Percentiles rank a stretch among this genome's conserved stretches.
These are phyloP conservation scores for Solanum hybrid DNA, from an alignment of 305 asterid genomes.

Conservation along the genomic window DNA sequence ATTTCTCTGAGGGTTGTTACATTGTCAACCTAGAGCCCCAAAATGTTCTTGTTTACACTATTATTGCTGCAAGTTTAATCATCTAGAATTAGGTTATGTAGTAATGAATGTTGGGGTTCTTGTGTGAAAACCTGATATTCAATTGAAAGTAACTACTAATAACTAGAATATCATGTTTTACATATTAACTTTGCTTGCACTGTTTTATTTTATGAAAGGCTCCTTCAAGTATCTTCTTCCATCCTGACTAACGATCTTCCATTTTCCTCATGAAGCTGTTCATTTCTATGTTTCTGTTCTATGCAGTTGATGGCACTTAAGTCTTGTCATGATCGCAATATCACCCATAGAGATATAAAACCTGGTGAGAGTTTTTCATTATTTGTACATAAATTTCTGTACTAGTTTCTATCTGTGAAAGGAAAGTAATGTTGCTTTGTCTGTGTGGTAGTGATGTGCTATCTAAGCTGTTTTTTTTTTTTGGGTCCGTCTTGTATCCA, in stretches of 20 bases:
- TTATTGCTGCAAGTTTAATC: neutral
- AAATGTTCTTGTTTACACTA: neutral
- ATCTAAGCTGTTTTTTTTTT: constrained; percentile 11
- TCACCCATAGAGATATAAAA: constrained; percentile 95
- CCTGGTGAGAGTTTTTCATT: constrained; percentile 55
- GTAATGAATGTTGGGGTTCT: neutral
- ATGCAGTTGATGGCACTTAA: constrained; percentile 80
- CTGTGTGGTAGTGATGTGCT: constrained; percentile 12
- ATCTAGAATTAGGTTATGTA: neutral
- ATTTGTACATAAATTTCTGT: neutral
- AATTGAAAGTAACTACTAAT: neutral
- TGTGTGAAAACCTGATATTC: neutral
- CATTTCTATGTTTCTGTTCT: constrained; percentile 15
- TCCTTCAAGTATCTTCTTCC: neutral
- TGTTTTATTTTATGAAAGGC: neutral
- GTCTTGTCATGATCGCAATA: constrained; percentile 90
- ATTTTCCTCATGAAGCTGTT: neutral
- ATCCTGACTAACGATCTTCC: neutral
- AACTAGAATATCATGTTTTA: neutral
- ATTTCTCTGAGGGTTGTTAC: neutral
- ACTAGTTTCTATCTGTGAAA: neutral
- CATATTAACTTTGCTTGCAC: neutral
- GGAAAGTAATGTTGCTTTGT: neutral
- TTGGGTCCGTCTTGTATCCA: constrained; percentile 15
- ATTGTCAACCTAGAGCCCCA: neutral